Evolutionary conservation across 2,329 filamentous ascomycete genomes (phyloP).

Genomic region (Juglanconis juglandina): DNA sequence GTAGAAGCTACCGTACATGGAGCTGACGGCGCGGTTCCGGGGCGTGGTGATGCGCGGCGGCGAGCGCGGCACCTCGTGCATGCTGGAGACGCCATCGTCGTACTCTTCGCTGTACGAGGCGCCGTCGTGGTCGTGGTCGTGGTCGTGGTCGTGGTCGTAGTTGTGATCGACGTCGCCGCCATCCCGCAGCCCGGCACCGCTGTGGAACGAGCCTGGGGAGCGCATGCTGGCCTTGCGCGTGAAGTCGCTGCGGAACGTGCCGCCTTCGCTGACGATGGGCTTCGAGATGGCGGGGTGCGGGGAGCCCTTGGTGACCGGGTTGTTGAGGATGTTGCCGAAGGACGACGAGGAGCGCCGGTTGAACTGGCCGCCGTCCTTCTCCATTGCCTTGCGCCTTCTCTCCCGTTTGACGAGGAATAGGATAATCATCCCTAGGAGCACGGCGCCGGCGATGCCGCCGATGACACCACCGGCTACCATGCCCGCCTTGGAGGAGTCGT

Average conservation of each 20-base stretch:
- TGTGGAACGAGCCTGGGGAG: constrained; percentile 13
- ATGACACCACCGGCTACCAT: constrained; percentile 47
- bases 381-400: constrained; percentile 21
- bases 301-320: constrained; percentile 41
- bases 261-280: constrained; percentile 43
- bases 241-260: constrained; percentile 50
- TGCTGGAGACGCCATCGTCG: constrained; percentile 11
- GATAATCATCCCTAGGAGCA: constrained; percentile 37
- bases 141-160: not conserved
- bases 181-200: constrained; percentile 2
- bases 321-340: constrained; percentile 53
- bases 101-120: constrained; percentile 1
- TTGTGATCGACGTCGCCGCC: constrained; percentile 2
- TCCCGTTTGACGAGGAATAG: constrained; percentile 35
- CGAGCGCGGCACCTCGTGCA: constrained; percentile 9
- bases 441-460: constrained; percentile 41
- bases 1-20: constrained; percentile 15
- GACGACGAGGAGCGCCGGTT: constrained; percentile 33
- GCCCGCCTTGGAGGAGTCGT: constrained; percentile 28
- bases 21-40: constrained; percentile 18
- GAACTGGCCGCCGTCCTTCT: constrained; percentile 19
- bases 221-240: constrained; percentile 36
- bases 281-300: constrained; percentile 46
- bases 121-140: not conserved
- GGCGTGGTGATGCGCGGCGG: constrained; percentile 20